Percentiles rank a stretch among this genome's conserved stretches.
Conservation (phyloP, 768 basidiomycete species). For the Boletus eberwhitei region DNA sequence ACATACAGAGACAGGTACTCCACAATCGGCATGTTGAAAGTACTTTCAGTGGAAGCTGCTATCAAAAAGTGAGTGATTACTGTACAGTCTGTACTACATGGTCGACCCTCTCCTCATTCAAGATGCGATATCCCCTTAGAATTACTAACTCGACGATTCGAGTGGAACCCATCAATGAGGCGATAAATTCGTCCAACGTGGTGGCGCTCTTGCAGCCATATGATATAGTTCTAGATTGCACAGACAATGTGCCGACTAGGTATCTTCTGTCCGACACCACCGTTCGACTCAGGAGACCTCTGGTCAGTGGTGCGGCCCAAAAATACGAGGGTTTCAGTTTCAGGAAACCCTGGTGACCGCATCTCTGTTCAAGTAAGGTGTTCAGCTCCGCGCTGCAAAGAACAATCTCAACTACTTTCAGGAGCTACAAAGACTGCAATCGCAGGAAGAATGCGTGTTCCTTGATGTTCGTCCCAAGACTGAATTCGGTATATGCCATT, state of each 20-base stretch:
- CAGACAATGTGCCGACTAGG: conserved; percentile 88
- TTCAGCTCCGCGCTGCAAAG: background rate
- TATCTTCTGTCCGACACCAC: conserved; percentile 90
- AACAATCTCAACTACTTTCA: conserved; percentile 24
- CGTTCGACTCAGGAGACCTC: conserved; percentile 70
- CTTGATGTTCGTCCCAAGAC: conserved; percentile 77
- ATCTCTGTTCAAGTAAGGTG: conserved; percentile 41
- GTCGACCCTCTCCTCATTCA: conserved; percentile 4
- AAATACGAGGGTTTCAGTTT: conserved; percentile 61
- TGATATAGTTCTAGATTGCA: conserved; percentile 87
- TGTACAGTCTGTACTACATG: no score
- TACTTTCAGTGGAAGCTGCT: conserved; percentile 72
- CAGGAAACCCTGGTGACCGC: conserved; percentile 41
- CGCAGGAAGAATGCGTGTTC: conserved; percentile 35
- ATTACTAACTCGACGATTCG: conserved; percentile 71
- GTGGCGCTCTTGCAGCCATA: conserved; percentile 56
- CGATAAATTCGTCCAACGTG: conserved; percentile 64
- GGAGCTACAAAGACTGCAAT: conserved; percentile 46
- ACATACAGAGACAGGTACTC: conserved; percentile 88
- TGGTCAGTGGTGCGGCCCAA: conserved; percentile 93
- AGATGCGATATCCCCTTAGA: conserved; percentile 32
- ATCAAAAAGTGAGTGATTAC: conserved; percentile 51
- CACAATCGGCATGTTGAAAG: conserved; percentile 84
- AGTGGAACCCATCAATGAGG: conserved; percentile 51
- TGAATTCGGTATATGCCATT: conserved; percentile 84